Percentiles rank a stretch among this genome's conserved stretches.
phyloP scores from a whole-genome alignment of 257 asterid genomes.

The Cruciata laevipes region DNA sequence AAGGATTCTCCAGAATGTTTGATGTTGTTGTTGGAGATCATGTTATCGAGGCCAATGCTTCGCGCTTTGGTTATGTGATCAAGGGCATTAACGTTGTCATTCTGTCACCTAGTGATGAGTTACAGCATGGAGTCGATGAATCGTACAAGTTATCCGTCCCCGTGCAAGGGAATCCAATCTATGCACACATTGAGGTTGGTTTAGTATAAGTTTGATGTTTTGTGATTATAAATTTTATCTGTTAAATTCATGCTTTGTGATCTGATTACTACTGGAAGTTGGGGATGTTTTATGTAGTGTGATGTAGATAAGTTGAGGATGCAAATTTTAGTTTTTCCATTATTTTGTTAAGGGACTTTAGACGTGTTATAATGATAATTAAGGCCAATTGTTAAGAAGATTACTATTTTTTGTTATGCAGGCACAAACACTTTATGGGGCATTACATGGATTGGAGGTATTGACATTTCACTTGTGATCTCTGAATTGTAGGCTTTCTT shows the following conservation, averaged over 20 bases:
- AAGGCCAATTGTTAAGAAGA: background rate
- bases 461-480: slow-evolving; percentile 10
- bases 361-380: background rate
- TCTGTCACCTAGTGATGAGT: slow-evolving; percentile 69
- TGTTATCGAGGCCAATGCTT: slow-evolving; percentile 39
- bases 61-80: slow-evolving; percentile 33
- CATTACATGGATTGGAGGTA: slow-evolving; percentile 89
- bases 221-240: too few relatives aligned
- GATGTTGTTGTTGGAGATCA: slow-evolving; percentile 44
- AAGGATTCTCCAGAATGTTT: slow-evolving; percentile 49
- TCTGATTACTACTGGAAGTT: background rate
- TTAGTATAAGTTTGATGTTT: background rate
- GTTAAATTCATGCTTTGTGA: too few relatives aligned
- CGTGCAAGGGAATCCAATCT: slow-evolving; percentile 38
- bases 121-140: slow-evolving; percentile 68
- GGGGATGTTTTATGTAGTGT: background rate
- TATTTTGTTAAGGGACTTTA: background rate
- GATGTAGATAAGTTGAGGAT: background rate
- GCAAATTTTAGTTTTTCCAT: background rate
- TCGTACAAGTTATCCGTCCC: slow-evolving; percentile 63
- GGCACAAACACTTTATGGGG: slow-evolving; percentile 93
- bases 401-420: slow-evolving; percentile 27
- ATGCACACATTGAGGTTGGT: slow-evolving; percentile 57
- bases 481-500: background rate
- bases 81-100: slow-evolving; percentile 63